Percentiles rank a stretch among this genome's conserved stretches.
These are phyloP conservation scores for Quercus phellos DNA, from an alignment of 331 rosid species.

Conservation along the genomic window DNA sequence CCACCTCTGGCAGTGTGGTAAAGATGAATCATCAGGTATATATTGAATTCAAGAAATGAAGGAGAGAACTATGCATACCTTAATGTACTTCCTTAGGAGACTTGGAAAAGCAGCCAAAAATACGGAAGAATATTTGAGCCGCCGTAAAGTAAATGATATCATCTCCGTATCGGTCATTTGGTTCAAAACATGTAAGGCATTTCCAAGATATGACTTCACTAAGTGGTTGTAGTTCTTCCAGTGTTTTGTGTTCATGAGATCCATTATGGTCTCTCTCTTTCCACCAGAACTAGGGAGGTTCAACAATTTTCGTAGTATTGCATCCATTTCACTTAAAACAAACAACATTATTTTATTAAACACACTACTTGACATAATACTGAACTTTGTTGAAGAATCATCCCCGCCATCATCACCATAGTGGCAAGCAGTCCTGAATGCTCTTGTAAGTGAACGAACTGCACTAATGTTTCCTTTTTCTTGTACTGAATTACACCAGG, in stretches of 20 bases:
- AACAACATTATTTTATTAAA: conserved; percentile 84
- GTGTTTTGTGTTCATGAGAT: conserved; percentile 55
- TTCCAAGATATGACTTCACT: conserved; percentile 95
- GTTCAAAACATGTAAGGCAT: conserved; percentile 80
- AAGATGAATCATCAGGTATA: neutral
- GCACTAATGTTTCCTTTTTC: conserved; percentile 62
- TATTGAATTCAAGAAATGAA: neutral
- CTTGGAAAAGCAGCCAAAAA: conserved; percentile 87
- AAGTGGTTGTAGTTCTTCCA: conserved; percentile 72
- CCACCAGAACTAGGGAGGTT: conserved; percentile 82
- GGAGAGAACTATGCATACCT: conserved; percentile 42
- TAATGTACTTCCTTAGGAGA: conserved; percentile 73
- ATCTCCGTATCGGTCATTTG: conserved; percentile 93
- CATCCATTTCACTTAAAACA: conserved; percentile 84
- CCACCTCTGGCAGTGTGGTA: neutral
- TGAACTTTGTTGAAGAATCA: conserved; percentile 48
- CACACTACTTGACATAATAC: conserved; percentile 75
- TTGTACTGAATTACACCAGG: conserved; percentile 56
- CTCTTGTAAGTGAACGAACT: conserved; percentile 63
- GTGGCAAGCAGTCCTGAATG: conserved; percentile 88
- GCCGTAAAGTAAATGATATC: conserved; percentile 80
- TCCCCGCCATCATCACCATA: conserved; percentile 77
- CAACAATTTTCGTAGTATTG: conserved; percentile 67
- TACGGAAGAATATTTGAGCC: conserved; percentile 69
- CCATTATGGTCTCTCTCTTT: conserved; percentile 64